Base-by-base conservation (phyloP, 2,329 filamentous ascomycete genomes). In the Cladobotryum protrusum region DNA sequence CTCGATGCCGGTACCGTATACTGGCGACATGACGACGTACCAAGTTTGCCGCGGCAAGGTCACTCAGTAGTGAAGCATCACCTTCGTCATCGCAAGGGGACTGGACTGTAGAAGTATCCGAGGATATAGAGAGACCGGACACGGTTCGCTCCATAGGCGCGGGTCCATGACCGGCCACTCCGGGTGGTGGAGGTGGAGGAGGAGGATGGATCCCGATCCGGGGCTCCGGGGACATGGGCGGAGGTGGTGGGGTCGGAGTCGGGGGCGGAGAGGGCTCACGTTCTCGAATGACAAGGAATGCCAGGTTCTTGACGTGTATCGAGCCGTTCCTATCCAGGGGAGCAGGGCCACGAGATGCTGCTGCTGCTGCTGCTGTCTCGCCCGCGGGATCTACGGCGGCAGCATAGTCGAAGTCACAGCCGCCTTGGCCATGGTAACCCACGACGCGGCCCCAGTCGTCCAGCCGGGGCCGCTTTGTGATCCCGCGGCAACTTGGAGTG, bases 71-170 rank as follows among this genome's bases (percentile, higher is more conserved):
- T 7, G 46, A 47, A 40, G 44, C 52, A 19, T 65, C 62, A n/a
- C 62, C 59, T 39, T 65, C 67, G 32, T 67, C 64, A 49, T 61
- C 57, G 33, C 47, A 49, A 1, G 54, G 59, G 8, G 63, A 61
- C 39, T 64, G 60, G 20, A 67, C 63, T 4, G 64, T 62, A 1
- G 57, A 55, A 14, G 64, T 64, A 47, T 74, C 69, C 9, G 71
- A 68, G 11, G 69, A 69, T 49, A 78, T 75, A 45, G 73, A 73
- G 15, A 74, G 64, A 17, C 75, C 75, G 1, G 75, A 77, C 36
- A 69, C 69, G 24, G 75, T 78, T 24, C 73, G 68, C 56, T 78
- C 75, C 68, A 77, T 71, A 24, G 62, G 54, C 8, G 37, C 34
- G 18, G 34, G 20, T 17, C 37, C 43, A n/a, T 34, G 36, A 6